phyloP scores from a whole-genome alignment of 495 filamentous ascomycete species.

The Lepraria neglecta region DNA sequence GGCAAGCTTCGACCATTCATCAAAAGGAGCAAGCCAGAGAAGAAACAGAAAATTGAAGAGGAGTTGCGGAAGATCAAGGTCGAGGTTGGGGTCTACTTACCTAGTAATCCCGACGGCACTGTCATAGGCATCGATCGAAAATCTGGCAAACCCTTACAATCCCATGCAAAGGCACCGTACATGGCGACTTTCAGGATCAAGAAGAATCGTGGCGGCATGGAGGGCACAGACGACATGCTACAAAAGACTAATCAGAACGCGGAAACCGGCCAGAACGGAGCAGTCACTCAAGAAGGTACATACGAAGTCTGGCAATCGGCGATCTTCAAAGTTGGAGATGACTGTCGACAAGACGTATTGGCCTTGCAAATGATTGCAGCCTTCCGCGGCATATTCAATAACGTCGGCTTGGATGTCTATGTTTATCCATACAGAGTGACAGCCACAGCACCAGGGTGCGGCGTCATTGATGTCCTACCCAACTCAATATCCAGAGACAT shows the following conservation, averaged over 20 bases:
- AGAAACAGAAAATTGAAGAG: slow-evolving; percentile 98
- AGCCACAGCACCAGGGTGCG: slow-evolving; percentile 95
- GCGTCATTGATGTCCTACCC: slow-evolving; percentile 94
- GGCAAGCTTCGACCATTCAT: slow-evolving; percentile 93
- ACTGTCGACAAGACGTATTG: slow-evolving; percentile 94
- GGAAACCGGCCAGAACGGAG: slow-evolving; percentile 32
- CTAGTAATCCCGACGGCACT: slow-evolving; percentile 92
- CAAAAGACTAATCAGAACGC: slow-evolving; percentile 30
- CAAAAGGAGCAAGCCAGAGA: slow-evolving; percentile 87
- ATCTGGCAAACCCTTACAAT: slow-evolving; percentile 93
- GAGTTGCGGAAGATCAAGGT: slow-evolving; percentile 94
- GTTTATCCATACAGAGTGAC: slow-evolving; percentile 97
- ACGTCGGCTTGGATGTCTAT: slow-evolving; percentile 88
- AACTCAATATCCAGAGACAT: slow-evolving; percentile 98
- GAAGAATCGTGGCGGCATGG: slow-evolving; percentile 54
- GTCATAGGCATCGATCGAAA: slow-evolving; percentile 97
- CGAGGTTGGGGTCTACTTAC: slow-evolving; percentile 93
- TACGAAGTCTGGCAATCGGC: slow-evolving; percentile 97
- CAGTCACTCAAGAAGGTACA: slow-evolving; percentile 33
- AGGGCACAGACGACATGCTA: slow-evolving; percentile 28
- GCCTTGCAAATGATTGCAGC: slow-evolving; percentile 96
- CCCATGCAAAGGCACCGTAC: slow-evolving; percentile 95
- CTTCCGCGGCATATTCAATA: slow-evolving; percentile 93
- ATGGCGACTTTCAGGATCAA: slow-evolving; percentile 98
- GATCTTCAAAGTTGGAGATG: slow-evolving; percentile 99